These are phyloP conservation scores for Furcasterigmium furcatum DNA, from an alignment of 2,329 filamentous ascomycete species.

Conservation along the genomic window DNA sequence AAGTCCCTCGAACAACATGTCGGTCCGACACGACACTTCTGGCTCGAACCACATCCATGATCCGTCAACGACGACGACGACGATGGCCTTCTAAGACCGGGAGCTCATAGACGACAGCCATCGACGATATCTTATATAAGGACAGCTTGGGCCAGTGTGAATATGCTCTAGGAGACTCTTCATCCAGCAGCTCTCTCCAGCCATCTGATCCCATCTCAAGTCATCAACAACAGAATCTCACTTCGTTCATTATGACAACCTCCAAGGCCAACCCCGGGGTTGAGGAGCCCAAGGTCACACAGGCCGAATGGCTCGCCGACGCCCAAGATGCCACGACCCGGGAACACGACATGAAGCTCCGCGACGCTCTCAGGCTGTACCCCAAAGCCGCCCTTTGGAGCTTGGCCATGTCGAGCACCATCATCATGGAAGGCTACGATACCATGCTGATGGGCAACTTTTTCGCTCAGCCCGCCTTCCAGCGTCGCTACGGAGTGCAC, in stretches of 20 bases:
- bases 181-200: too few relatives aligned
- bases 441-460: slow-evolving; percentile 27
- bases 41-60: too few relatives aligned
- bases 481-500: slow-evolving; percentile 19
- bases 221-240: neutral
- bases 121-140: too few relatives aligned
- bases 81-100: too few relatives aligned
- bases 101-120: too few relatives aligned
- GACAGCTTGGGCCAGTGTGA: too few relatives aligned
- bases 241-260: neutral
- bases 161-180: too few relatives aligned
- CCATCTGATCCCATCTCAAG: too few relatives aligned
- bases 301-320: slow-evolving; percentile 10
- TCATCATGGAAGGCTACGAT: slow-evolving; percentile 30
- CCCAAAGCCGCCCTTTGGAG: slow-evolving; percentile 33
- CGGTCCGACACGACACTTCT: too few relatives aligned
- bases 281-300: neutral
- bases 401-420: slow-evolving; percentile 14
- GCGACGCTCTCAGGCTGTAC: slow-evolving; percentile 37
- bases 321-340: slow-evolving; percentile 32
- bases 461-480: slow-evolving; percentile 24
- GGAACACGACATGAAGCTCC: slow-evolving; percentile 32
- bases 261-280: neutral
- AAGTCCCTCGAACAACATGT: too few relatives aligned
- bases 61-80: too few relatives aligned